Conservation (phyloP, 2,329 filamentous ascomycete genomes). For the Bisporella sp. region DNA sequence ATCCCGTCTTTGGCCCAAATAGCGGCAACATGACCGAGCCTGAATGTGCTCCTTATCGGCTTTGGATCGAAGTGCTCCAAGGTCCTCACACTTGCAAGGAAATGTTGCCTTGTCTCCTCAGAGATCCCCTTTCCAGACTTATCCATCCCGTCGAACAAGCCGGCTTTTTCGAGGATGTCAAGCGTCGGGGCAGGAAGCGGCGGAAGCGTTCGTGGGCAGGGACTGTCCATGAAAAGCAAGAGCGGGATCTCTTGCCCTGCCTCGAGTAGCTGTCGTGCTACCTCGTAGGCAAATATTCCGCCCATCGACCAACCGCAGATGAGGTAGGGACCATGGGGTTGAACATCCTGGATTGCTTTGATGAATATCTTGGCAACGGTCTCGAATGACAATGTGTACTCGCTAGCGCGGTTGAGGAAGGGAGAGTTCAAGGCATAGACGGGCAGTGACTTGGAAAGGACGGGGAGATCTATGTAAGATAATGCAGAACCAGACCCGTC, state of each 20-base stretch:
- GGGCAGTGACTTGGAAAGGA: slow-evolving; percentile 9
- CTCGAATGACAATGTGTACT: slow-evolving; percentile 11
- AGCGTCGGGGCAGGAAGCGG: slow-evolving; percentile 2
- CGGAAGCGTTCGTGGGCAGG: slow-evolving; percentile 1
- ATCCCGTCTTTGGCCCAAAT: slow-evolving; percentile 6
- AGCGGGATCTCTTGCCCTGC: slow-evolving; percentile 10
- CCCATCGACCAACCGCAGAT: slow-evolving; percentile 32
- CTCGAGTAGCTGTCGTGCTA: slow-evolving; percentile 20
- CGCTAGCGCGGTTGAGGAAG: slow-evolving; percentile 10
- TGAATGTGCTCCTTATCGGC: neutral
- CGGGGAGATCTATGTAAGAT: slow-evolving; percentile 19
- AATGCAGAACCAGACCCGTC: slow-evolving; percentile 19
- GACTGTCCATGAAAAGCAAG: slow-evolving; percentile 16
- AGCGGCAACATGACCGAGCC: neutral
- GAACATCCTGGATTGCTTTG: slow-evolving; percentile 15
- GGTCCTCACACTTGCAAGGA: slow-evolving; percentile 3
- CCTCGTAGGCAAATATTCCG: slow-evolving; percentile 31
- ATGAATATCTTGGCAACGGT: slow-evolving; percentile 13
- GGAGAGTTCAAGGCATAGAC: slow-evolving; percentile 23
- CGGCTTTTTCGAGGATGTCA: slow-evolving; percentile 2
- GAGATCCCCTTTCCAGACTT: slow-evolving; percentile 2
- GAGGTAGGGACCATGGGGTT: slow-evolving; percentile 31
- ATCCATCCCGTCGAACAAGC: slow-evolving; percentile 3
- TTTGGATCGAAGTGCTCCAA: slow-evolving; percentile 3
- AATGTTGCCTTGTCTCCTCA: slow-evolving; percentile 3